Evolutionary conservation across 2,329 filamentous ascomycete species (phyloP).

Genomic region (Diaporthe longicolla): DNA sequence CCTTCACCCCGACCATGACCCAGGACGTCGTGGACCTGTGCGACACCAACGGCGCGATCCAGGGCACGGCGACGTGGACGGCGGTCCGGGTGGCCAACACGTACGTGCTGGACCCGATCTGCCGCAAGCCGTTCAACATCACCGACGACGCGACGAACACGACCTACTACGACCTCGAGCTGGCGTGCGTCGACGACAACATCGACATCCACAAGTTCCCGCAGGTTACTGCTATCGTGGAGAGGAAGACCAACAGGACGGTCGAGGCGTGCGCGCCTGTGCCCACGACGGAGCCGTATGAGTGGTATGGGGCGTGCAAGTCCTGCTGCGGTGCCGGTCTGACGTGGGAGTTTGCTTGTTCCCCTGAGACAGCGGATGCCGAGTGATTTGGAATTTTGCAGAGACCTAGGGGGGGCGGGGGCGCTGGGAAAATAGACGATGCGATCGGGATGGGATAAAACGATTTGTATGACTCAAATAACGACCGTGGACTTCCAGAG

Average conservation of each 20-base stretch:
- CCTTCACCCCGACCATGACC: conserved; percentile 13
- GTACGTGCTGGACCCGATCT: conserved; percentile 23
- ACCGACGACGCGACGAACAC: conserved; percentile 23
- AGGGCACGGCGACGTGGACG: conserved; percentile 28
- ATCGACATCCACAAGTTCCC: not conserved
- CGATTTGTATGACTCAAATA: not conserved
- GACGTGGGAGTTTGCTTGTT: not conserved
- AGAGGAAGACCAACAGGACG: not conserved
- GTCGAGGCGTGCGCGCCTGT: not conserved
- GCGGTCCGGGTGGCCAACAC: conserved; percentile 1
- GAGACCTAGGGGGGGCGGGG: too few relatives aligned
- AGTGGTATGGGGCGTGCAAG: not conserved
- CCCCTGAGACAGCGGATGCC: not conserved
- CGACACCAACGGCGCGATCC: not conserved
- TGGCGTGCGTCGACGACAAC: conserved; percentile 21
- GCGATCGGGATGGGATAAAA: not conserved
- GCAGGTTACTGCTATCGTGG: conserved; percentile 12
- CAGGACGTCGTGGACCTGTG: not conserved
- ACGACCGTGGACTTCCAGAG: too few relatives aligned
- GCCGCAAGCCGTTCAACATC: conserved; percentile 21
- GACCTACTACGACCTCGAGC: conserved; percentile 24
- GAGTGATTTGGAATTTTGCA: not conserved
- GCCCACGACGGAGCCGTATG: not conserved
- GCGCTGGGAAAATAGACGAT: not conserved
- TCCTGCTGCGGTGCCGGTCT: not conserved